These are phyloP conservation scores for Arthrocladium fulminans DNA, from an alignment of 2,329 filamentous ascomycete genomes.

Conservation along the genomic window DNA sequence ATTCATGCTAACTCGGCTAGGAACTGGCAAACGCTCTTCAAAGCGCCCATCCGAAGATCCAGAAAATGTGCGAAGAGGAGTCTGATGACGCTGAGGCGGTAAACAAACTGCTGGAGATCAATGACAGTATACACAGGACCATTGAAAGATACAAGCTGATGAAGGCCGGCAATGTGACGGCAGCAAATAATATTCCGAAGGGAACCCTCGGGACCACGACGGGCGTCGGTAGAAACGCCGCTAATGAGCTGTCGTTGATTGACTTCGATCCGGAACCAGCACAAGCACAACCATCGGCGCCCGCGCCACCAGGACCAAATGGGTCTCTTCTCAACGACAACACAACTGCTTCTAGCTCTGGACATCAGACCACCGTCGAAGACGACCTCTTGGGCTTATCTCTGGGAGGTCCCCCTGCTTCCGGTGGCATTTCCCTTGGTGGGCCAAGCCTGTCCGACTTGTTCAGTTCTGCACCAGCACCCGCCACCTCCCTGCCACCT, in stretches of 20 bases:
- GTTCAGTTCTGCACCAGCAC: not conserved
- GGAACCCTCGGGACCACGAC: conserved; percentile 64
- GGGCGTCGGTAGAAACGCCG: conserved; percentile 55
- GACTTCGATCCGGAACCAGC: conserved; percentile 62
- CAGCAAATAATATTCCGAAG: conserved; percentile 70
- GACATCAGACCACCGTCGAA: conserved; percentile 61
- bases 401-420: conserved; percentile 66
- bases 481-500: not conserved
- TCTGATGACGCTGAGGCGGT: conserved; percentile 95
- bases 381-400: conserved; percentile 87
- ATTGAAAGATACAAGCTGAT: conserved; percentile 91
- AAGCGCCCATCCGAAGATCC: conserved; percentile 95
- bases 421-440: conserved; percentile 78
- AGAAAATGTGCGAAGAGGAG: conserved; percentile 99
- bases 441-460: conserved; percentile 14
- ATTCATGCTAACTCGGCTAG: conserved; percentile 32
- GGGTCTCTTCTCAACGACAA: conserved; percentile 31
- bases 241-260: conserved; percentile 82
- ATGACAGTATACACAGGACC: conserved; percentile 96
- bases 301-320: conserved; percentile 29
- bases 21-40: conserved; percentile 83
- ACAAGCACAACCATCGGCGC: not conserved
- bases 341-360: conserved; percentile 32
- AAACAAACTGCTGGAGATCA: conserved; percentile 89
- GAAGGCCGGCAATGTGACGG: conserved; percentile 88